phyloP scores from a whole-genome alignment of 2,329 filamentous ascomycete species.

The Apiospora malaysiana region DNA sequence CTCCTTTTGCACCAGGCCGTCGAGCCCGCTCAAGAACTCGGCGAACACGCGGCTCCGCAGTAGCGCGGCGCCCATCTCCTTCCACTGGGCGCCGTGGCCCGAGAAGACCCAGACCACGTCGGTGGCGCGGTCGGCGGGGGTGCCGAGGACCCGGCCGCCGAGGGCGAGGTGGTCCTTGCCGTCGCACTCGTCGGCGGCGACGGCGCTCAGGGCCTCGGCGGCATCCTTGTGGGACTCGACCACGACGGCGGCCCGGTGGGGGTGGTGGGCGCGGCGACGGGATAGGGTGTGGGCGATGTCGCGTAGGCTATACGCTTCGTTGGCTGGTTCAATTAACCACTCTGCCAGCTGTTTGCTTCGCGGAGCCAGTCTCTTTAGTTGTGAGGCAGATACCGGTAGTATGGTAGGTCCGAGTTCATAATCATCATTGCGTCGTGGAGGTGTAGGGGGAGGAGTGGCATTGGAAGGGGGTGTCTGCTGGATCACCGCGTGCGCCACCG shows the following conservation, averaged over 20 bases:
- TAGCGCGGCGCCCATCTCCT: slow-evolving; percentile 42
- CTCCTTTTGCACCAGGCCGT: slow-evolving; percentile 33
- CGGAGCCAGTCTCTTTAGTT: slow-evolving; percentile 22
- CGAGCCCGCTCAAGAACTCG: slow-evolving; percentile 28
- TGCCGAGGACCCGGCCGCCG: slow-evolving; percentile 16
- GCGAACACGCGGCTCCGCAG: neutral
- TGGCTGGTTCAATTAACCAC: slow-evolving; percentile 1
- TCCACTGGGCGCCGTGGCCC: slow-evolving; percentile 48
- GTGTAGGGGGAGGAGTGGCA: too few species aligned
- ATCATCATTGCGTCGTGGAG: neutral
- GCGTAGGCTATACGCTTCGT: neutral
- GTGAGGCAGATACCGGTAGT: slow-evolving; percentile 16
- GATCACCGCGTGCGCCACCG: slow-evolving; percentile 42
- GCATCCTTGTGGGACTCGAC: slow-evolving; percentile 18
- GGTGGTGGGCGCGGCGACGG: slow-evolving; percentile 23
- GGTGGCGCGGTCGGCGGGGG: slow-evolving; percentile 25
- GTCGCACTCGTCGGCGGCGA: neutral
- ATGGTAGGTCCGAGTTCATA: neutral
- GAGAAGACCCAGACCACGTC: slow-evolving; percentile 47
- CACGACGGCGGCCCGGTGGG: slow-evolving; percentile 18
- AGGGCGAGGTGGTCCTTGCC: slow-evolving; percentile 21
- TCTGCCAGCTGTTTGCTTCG: neutral
- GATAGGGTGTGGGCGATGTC: slow-evolving; percentile 20
- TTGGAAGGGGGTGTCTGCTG: slow-evolving; percentile 28
- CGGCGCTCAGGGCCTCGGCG: neutral